A percentile compares a stretch with the other conserved stretches of the same genome.
Conservation (phyloP, 2,329 filamentous ascomycete species). For the Diatrype stigma region DNA sequence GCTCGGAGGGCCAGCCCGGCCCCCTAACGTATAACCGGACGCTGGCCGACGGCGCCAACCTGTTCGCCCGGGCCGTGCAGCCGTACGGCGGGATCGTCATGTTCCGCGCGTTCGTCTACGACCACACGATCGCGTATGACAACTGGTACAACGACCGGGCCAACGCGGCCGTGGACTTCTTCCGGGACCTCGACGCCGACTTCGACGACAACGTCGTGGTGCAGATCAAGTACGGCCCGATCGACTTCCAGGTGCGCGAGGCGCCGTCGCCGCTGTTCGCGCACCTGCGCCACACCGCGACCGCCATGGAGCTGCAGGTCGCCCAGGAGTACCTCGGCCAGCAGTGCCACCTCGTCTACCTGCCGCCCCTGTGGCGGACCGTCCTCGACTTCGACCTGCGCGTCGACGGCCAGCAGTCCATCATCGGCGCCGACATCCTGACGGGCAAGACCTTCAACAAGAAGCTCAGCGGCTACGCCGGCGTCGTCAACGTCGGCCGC, state of each 20-base stretch:
- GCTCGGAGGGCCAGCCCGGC: slow-evolving; percentile 68
- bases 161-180: slow-evolving; percentile 66
- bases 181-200: slow-evolving; percentile 57
- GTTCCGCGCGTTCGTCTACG: slow-evolving; percentile 71
- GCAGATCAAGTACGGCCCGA: slow-evolving; percentile 71
- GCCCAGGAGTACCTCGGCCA: slow-evolving; percentile 69
- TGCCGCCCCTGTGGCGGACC: slow-evolving; percentile 65
- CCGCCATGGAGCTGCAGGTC: slow-evolving; percentile 62
- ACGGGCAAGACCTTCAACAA: slow-evolving; percentile 56
- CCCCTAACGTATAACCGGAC: slow-evolving; percentile 67
- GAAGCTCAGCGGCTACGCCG: slow-evolving; percentile 57
- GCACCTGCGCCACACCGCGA: slow-evolving; percentile 37
- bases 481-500: slow-evolving; percentile 63
- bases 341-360: slow-evolving; percentile 64
- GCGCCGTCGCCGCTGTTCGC: slow-evolving; percentile 62
- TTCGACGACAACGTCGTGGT: slow-evolving; percentile 69
- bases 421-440: slow-evolving; percentile 54
- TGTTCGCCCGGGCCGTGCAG: slow-evolving; percentile 58
- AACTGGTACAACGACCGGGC: slow-evolving; percentile 66
- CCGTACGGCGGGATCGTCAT: slow-evolving; percentile 60
- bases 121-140: slow-evolving; percentile 49
- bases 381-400: slow-evolving; percentile 65
- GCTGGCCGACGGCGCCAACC: slow-evolving; percentile 62
- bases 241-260: slow-evolving; percentile 71
- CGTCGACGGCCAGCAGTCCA: slow-evolving; percentile 51